Percentiles rank a stretch among this genome's conserved stretches.
Evolutionary conservation across 257 asterid genomes (phyloP).

Genomic region (Solanum okadae): DNA sequence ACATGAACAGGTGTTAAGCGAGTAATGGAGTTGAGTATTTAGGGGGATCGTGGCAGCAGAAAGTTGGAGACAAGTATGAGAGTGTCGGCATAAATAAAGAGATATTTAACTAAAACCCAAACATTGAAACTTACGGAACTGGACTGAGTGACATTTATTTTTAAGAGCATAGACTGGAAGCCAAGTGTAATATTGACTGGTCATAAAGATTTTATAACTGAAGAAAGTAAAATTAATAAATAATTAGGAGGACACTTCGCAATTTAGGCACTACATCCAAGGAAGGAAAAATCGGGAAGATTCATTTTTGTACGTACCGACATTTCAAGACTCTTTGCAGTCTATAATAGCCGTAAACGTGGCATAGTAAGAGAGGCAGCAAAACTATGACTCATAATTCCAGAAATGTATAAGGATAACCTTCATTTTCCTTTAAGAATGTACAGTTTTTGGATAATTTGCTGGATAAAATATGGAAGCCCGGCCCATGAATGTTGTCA

Average conservation of each 20-base stretch:
- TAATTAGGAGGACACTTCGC: neutral
- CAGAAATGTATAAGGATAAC: neutral
- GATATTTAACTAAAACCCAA: neutral
- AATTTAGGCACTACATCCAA: neutral
- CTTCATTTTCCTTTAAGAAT: neutral
- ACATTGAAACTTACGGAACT: neutral
- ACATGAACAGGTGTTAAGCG: neutral
- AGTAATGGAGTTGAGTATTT: neutral
- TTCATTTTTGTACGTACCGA: neutral
- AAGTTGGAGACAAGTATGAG: neutral
- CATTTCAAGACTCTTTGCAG: neutral
- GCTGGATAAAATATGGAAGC: neutral
- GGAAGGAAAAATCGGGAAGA: neutral
- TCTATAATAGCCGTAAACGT: neutral
- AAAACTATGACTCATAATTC: neutral
- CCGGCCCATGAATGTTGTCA: neutral
- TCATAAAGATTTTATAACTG: neutral
- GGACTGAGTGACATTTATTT: neutral
- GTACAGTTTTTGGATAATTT: neutral
- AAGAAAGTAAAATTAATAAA: neutral
- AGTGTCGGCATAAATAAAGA: neutral
- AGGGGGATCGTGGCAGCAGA: neutral
- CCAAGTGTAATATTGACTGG: neutral
- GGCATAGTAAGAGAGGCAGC: neutral
- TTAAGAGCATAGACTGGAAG: neutral